Conservation (phyloP, 2,329 filamentous ascomycete species). For the Colletotrichum sp. region DNA sequence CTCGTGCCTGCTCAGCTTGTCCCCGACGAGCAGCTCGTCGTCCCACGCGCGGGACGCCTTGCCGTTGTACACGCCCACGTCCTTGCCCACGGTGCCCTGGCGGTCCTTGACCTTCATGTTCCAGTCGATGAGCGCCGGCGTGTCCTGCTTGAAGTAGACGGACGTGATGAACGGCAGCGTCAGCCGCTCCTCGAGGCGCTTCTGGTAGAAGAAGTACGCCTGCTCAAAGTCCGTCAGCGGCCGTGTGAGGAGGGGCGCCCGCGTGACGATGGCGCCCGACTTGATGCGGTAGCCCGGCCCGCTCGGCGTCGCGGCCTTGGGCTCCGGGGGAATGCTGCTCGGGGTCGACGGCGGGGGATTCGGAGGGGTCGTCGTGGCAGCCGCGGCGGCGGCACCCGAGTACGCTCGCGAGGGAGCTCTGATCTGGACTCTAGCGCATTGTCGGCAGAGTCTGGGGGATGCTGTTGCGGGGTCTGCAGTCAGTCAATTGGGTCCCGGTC, state of each 20-base stretch:
- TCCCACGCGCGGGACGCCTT: slow-evolving; percentile 79
- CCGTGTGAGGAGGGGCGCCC: slow-evolving; percentile 85
- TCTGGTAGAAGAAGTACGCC: slow-evolving; percentile 95
- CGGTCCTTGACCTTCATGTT: slow-evolving; percentile 83
- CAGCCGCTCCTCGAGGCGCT: slow-evolving; percentile 91
- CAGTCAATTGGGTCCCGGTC: slow-evolving; percentile 8
- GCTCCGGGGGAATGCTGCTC: slow-evolving; percentile 25
- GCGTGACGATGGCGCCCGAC: slow-evolving; percentile 81
- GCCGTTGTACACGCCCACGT: slow-evolving; percentile 85
- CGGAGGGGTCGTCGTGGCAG: slow-evolving; percentile 21
- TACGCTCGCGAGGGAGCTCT: slow-evolving; percentile 35
- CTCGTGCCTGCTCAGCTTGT: slow-evolving; percentile 68
- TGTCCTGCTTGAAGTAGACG: slow-evolving; percentile 95
- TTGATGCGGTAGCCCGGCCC: slow-evolving; percentile 51
- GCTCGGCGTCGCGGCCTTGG: slow-evolving; percentile 23
- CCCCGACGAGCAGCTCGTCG: slow-evolving; percentile 84
- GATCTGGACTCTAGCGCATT: slow-evolving; percentile 39
- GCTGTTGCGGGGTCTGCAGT: slow-evolving; percentile 20
- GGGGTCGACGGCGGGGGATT: slow-evolving; percentile 29
- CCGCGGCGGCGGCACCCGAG: slow-evolving; percentile 33
- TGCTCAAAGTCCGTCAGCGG: slow-evolving; percentile 88
- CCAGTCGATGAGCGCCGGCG: slow-evolving; percentile 86
- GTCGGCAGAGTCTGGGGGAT: slow-evolving; percentile 38
- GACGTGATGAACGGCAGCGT: slow-evolving; percentile 85
- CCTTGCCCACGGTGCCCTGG: slow-evolving; percentile 74